A percentile compares a stretch with the other conserved stretches of the same genome.
phyloP scores from a whole-genome alignment of 371 early-diverging fungal species.

The Apophysomyces trapeziformis region DNA sequence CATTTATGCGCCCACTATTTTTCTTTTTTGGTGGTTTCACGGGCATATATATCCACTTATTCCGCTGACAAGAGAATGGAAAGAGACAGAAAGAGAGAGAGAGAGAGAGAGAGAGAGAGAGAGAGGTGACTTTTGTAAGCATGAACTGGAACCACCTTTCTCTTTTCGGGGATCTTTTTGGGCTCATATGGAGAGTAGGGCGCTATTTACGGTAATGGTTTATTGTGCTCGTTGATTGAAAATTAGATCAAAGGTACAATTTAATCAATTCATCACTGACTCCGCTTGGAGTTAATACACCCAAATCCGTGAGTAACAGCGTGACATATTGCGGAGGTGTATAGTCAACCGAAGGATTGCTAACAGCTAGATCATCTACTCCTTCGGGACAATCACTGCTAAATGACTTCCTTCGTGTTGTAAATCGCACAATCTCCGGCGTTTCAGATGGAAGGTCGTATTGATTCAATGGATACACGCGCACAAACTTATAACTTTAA shows the following conservation, averaged over 20 bases:
- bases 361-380: constrained; percentile 48
- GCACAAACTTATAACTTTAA: constrained; percentile 90
- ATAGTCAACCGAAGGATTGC: constrained; percentile 91
- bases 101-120: too few relatives aligned
- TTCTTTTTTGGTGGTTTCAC: too few relatives aligned
- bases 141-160: too few relatives aligned
- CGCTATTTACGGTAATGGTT: too few relatives aligned
- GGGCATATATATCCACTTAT: neutral
- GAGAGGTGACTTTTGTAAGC: too few relatives aligned
- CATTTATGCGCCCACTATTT: constrained; percentile 4
- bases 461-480: constrained; percentile 88
- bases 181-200: too few relatives aligned
- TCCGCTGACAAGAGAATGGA: neutral
- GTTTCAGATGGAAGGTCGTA: constrained; percentile 78
- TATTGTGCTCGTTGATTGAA: neutral
- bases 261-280: constrained; percentile 92
- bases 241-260: constrained; percentile 66
- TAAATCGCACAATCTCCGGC: constrained; percentile 69
- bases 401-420: constrained; percentile 43
- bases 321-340: constrained; percentile 95
- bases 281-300: constrained; percentile 93
- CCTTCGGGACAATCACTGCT: constrained; percentile 36
- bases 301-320: constrained; percentile 89
- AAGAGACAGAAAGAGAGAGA: neutral
- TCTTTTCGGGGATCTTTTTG: too few relatives aligned